Base-by-base conservation (phyloP, 108 stramenopile species). In the Cyclostephanos invisitatus region DNA sequence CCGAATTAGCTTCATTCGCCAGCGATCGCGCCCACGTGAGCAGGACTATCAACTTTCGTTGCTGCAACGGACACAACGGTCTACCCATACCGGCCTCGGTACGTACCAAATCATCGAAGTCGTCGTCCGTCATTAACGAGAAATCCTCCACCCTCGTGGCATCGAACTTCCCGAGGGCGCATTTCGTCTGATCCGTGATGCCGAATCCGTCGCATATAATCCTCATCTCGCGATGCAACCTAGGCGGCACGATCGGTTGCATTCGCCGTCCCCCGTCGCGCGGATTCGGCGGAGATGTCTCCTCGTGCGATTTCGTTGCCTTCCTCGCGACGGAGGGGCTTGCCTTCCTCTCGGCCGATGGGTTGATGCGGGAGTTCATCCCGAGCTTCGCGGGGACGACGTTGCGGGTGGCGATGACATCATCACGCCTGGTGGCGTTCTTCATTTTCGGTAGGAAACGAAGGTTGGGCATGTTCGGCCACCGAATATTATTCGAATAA, bases 11-110 rank as follows among this genome's bases (percentile, higher is more conserved):
- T 5, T 27, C 9, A 57, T 11, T 12, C 25, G 56, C 29, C 7
- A 57, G 17, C 11, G 56, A 57, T 28, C 56, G 56, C 28, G 29
- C 56, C 56, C 56, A 57, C 29, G 15, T 0, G 4, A 57, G 27
- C 24, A 57, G 25, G 28, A 57, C 56, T 29, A 29, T 27, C 14
- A 57, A 29, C 17, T 57, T 57, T 27, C 56, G 56, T 57, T 57
- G 56, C 25, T 57, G 56, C 56, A 57, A 20, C 0, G 56, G 56
- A 14, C 28, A 29, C 0, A 57, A 29, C 29, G 56, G 56, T 5
- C 24, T 29, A n/a, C 56, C 56, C 56, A 28, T 28, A 12, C 29
- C 5, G 0, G 27, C 56, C 56, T 57, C 15, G 28, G 29, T 57
- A 2, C 15, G 28, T 12, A 57, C 29, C 20, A 57, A 29, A 11